Evolutionary conservation across 2,329 filamentous ascomycete genomes (phyloP).

Genomic region (Chaetomium sp.): DNA sequence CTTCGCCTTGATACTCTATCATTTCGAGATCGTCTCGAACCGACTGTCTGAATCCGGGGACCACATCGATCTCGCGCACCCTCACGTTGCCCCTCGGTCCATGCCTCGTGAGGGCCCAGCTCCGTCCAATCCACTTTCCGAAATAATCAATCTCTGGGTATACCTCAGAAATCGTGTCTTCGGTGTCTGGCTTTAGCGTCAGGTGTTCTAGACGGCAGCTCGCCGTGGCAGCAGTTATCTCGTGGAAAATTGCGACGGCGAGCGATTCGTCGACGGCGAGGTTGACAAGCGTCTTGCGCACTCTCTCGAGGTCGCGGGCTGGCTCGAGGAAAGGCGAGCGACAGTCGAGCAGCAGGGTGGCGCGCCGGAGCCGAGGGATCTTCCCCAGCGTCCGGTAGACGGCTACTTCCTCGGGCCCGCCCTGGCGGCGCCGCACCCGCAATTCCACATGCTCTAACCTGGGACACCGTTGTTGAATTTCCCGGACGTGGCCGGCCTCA

Average conservation of each 20-base stretch:
- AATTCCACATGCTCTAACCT: not conserved
- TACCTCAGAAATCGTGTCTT: not conserved
- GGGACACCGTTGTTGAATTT: not conserved
- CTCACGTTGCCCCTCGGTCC: not conserved
- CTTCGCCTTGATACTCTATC: not conserved
- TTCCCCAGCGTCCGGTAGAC: constrained; percentile 6
- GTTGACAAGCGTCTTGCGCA: not conserved
- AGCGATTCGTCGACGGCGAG: not conserved
- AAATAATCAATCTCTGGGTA: not conserved
- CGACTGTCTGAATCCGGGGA: not conserved
- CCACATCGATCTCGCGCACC: not conserved
- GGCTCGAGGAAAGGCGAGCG: not conserved
- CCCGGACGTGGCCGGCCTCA: not conserved
- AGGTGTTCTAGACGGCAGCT: not conserved
- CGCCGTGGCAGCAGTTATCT: not conserved
- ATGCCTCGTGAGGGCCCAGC: not conserved
- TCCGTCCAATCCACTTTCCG: not conserved
- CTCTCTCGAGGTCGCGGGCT: not conserved
- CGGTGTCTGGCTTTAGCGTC: not conserved
- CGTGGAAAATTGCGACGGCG: not conserved
- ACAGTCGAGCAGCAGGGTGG: not conserved
- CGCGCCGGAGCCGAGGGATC: constrained; percentile 1
- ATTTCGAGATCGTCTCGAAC: not conserved
- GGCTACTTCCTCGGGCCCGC: constrained; percentile 9
- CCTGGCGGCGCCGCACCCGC: not conserved